phyloP scores from a whole-genome alignment of 345 rosid species.

The Hevea brasiliensis region DNA sequence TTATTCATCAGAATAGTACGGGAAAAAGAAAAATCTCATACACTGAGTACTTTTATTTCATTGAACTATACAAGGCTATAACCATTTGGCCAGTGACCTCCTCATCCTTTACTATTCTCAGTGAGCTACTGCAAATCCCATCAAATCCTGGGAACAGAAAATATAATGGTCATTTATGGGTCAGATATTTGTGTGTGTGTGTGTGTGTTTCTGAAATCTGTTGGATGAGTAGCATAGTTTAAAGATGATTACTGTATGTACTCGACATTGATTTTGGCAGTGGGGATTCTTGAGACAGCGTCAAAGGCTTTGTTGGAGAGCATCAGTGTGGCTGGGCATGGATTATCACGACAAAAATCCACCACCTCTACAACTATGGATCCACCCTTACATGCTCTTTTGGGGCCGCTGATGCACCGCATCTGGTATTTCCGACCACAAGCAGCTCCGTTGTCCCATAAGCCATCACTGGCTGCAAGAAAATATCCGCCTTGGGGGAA shows the following conservation, averaged over 20 bases:
- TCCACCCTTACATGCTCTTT: slow-evolving; percentile 28
- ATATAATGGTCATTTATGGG: not conserved
- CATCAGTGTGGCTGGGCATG: slow-evolving; percentile 38
- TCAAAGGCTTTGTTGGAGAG: slow-evolving; percentile 32
- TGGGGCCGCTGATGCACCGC: slow-evolving; percentile 35
- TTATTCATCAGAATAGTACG: too few species aligned
- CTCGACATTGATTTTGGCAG: slow-evolving; percentile 34
- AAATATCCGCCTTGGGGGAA: slow-evolving; percentile 31
- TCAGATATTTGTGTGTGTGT: too few species aligned
- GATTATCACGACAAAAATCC: slow-evolving; percentile 32
- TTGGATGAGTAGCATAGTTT: not conserved
- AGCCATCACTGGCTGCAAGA: slow-evolving; percentile 31
- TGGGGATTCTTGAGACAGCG: slow-evolving; percentile 13
- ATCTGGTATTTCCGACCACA: slow-evolving; percentile 33
- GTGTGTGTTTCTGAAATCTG: not conserved
- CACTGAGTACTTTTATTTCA: not conserved
- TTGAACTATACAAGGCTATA: not conserved
- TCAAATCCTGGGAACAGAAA: not conserved
- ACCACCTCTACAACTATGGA: slow-evolving; percentile 39
- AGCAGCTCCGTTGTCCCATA: slow-evolving; percentile 45
- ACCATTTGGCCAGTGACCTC: not conserved
- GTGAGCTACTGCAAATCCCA: not conserved
- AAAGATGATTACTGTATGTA: slow-evolving; percentile 26
- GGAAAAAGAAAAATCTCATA: too few species aligned
- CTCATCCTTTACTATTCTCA: too few species aligned